Conservation (phyloP, 2,329 filamentous ascomycete genomes). For the Xylariaceae sp. region DNA sequence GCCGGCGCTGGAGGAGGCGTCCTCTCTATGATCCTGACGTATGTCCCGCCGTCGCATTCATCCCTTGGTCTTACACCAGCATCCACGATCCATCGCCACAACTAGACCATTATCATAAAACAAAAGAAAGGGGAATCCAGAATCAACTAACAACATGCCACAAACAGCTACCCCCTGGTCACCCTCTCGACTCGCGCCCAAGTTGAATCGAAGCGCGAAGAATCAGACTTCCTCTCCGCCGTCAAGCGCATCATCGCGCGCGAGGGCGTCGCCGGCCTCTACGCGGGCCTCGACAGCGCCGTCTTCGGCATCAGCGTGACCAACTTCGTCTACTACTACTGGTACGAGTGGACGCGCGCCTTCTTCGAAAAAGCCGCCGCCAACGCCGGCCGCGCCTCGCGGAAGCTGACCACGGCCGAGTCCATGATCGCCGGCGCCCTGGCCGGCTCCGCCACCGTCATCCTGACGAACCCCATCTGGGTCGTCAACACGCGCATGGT, state of each 20-base stretch:
- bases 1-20: slow-evolving; percentile 91
- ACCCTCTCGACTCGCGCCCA: slow-evolving; percentile 96
- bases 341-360: slow-evolving; percentile 94
- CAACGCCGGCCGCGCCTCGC: slow-evolving; percentile 65
- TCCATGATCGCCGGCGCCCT: slow-evolving; percentile 93
- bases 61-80: not conserved
- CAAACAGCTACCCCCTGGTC: slow-evolving; percentile 79
- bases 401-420: slow-evolving; percentile 85
- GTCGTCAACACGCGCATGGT: slow-evolving; percentile 99
- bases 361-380: slow-evolving; percentile 77
- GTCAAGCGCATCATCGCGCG: slow-evolving; percentile 82
- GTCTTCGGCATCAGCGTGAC: slow-evolving; percentile 97
- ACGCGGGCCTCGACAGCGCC: slow-evolving; percentile 87
- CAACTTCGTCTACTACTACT: slow-evolving; percentile 99
- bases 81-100: not conserved
- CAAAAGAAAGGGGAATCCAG: not conserved
- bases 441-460: slow-evolving; percentile 87
- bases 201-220: slow-evolving; percentile 90
- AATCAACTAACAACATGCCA: not conserved
- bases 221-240: slow-evolving; percentile 77
- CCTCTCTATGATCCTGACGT: slow-evolving; percentile 93
- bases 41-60: slow-evolving; percentile 26
- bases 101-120: not conserved
- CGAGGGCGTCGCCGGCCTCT: slow-evolving; percentile 83
- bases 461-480: slow-evolving; percentile 98